These are phyloP conservation scores for Monilinia polystroma DNA, from an alignment of 2,329 filamentous ascomycete species.

Conservation along the genomic window DNA sequence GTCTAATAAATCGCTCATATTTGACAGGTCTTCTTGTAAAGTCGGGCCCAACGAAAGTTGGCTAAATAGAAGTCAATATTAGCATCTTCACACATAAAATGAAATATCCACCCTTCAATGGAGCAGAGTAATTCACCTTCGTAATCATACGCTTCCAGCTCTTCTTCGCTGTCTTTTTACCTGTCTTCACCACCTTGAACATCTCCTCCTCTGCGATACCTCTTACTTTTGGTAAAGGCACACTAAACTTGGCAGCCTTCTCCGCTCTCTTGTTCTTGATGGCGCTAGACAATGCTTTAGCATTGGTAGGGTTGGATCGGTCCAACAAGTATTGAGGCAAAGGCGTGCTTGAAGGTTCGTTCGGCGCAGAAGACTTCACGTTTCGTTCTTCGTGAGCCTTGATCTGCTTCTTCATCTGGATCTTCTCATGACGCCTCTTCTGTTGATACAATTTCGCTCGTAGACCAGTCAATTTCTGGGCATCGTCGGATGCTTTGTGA, in stretches of 20 bases:
- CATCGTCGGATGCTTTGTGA: slow-evolving; percentile 84
- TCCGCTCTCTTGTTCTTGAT: slow-evolving; percentile 96
- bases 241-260: slow-evolving; percentile 89
- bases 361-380: slow-evolving; percentile 77
- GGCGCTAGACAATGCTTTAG: slow-evolving; percentile 73
- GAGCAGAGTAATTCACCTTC: slow-evolving; percentile 42
- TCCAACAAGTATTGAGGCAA: slow-evolving; percentile 93
- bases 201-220: slow-evolving; percentile 95
- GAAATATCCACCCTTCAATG: background rate
- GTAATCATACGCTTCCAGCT: slow-evolving; percentile 67
- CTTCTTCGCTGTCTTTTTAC: slow-evolving; percentile 83
- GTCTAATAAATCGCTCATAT: slow-evolving; percentile 67
- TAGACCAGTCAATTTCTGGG: slow-evolving; percentile 89
- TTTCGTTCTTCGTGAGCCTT: slow-evolving; percentile 93
- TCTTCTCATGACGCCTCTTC: slow-evolving; percentile 95
- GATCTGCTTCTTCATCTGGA: slow-evolving; percentile 94
- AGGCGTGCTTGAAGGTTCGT: slow-evolving; percentile 76
- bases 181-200: slow-evolving; percentile 95
- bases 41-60: slow-evolving; percentile 79
- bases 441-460: slow-evolving; percentile 91
- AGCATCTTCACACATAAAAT: background rate
- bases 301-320: slow-evolving; percentile 57
- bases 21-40: slow-evolving; percentile 86
- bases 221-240: slow-evolving; percentile 90
- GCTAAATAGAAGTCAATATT: slow-evolving; percentile 38